These are phyloP conservation scores for Oxytropis ochrocephala DNA, from an alignment of 306 rosid species.

Conservation along the genomic window DNA sequence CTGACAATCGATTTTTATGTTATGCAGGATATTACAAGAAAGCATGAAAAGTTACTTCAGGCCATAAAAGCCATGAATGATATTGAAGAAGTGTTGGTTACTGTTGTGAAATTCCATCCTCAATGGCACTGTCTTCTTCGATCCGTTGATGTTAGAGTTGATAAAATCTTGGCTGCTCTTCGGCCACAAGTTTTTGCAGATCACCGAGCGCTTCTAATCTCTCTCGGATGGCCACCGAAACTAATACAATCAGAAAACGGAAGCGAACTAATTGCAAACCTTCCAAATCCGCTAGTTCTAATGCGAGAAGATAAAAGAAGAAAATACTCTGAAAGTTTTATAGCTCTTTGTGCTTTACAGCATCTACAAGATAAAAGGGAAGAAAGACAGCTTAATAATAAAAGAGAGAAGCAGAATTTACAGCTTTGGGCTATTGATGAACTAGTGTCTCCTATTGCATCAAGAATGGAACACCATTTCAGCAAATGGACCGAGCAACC, in stretches of 20 bases:
- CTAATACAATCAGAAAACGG: constrained; percentile 30
- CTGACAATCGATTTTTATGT: constrained; percentile 14
- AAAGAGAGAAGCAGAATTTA: constrained; percentile 21
- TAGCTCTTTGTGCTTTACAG: constrained; percentile 67
- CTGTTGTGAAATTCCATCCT: constrained; percentile 32
- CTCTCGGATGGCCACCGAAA: constrained; percentile 91
- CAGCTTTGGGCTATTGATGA: constrained; percentile 80
- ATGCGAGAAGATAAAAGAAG: constrained; percentile 56
- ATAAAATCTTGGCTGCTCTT: constrained; percentile 48
- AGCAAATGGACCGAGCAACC: constrained; percentile 69
- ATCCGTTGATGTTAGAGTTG: constrained; percentile 62
- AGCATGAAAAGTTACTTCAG: constrained; percentile 53
- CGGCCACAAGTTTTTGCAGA: constrained; percentile 64
- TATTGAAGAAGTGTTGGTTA: constrained; percentile 44
- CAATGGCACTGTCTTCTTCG: constrained; percentile 51
- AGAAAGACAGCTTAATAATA: constrained; percentile 39
- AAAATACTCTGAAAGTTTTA: constrained; percentile 54
- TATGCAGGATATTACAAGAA: constrained; percentile 47
- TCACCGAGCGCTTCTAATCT: constrained; percentile 64
- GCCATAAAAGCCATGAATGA: constrained; percentile 54
- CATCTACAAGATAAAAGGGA: constrained; percentile 60
- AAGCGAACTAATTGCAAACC: constrained; percentile 22
- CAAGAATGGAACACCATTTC: constrained; percentile 67
- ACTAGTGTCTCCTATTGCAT: constrained; percentile 64
- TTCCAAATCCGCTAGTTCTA: constrained; percentile 58